phyloP scores from a whole-genome alignment of 2,329 filamentous ascomycete genomes.

The Aspergillus pseudoviridinutans region DNA sequence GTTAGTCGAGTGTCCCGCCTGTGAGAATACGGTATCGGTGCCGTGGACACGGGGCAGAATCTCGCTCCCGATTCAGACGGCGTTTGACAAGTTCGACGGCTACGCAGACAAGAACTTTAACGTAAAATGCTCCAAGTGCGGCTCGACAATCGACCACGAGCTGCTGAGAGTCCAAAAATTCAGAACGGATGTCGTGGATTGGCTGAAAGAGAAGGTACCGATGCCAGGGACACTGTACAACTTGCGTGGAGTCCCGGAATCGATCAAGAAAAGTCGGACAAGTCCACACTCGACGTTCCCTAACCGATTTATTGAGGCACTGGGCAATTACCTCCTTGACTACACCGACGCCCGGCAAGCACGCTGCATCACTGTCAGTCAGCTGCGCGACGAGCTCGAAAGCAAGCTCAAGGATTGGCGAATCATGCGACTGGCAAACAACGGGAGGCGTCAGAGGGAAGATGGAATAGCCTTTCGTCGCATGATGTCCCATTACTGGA shows the following conservation, averaged over 20 bases:
- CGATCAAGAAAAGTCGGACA: neutral
- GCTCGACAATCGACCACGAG: conserved; percentile 51
- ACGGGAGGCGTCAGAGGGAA: conserved; percentile 8
- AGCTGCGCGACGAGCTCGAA: conserved; percentile 52
- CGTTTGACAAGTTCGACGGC: conserved; percentile 25
- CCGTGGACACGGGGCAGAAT: conserved; percentile 55
- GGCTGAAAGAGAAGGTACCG: conserved; percentile 48
- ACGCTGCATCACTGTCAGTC: conserved; percentile 45
- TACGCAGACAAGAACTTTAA: conserved; percentile 46
- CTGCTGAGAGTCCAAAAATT: conserved; percentile 61
- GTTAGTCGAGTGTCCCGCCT: conserved; percentile 54
- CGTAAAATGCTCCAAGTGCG: conserved; percentile 51
- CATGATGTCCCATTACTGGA: conserved; percentile 45
- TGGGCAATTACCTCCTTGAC: conserved; percentile 43
- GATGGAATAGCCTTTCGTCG: conserved; percentile 32
- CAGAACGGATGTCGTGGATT: conserved; percentile 48
- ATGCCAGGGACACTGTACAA: conserved; percentile 67
- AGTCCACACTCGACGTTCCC: conserved; percentile 45
- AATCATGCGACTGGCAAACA: conserved; percentile 42
- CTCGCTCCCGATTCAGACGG: conserved; percentile 16
- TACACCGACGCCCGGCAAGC: conserved; percentile 15
- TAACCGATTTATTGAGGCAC: conserved; percentile 53
- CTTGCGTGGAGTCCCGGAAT: conserved; percentile 49
- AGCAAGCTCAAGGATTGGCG: conserved; percentile 36
- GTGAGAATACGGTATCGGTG: conserved; percentile 40